A percentile compares a stretch with the other conserved stretches of the same genome.
phyloP scores from a whole-genome alignment of 2,329 filamentous ascomycete genomes.

The Triangularia verruculosa region DNA sequence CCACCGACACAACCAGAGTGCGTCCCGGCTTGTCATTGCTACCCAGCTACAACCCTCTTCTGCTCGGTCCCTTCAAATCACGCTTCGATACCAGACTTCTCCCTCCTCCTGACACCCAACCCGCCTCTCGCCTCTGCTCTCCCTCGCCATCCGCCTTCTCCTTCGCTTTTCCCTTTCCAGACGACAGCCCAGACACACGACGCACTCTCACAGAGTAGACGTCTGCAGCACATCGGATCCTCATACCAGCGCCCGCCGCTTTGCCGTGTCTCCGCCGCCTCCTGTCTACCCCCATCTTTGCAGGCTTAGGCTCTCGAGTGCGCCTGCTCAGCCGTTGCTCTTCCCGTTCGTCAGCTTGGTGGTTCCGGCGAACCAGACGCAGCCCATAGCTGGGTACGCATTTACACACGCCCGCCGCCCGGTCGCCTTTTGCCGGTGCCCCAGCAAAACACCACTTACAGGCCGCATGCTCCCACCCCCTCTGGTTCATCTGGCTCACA shows the following conservation, averaged over 20 bases:
- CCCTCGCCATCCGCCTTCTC: constrained; percentile 12
- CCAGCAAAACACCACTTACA: constrained; percentile 14
- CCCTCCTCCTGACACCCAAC: constrained; percentile 13
- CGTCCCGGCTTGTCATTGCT: constrained; percentile 14
- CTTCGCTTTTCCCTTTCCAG: constrained; percentile 6
- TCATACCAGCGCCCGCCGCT: constrained; percentile 7
- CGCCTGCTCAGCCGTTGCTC: constrained; percentile 15
- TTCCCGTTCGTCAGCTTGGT: constrained; percentile 1
- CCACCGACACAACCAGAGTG: constrained; percentile 11
- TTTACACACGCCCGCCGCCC: constrained; percentile 20
- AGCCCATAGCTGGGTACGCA: constrained; percentile 11
- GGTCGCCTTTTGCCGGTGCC: constrained; percentile 23
- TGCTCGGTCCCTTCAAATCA: constrained; percentile 18
- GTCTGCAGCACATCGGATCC: constrained; percentile 17
- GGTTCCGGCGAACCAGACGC: constrained; percentile 13
- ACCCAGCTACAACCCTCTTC: constrained; percentile 13
- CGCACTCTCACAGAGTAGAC: constrained; percentile 8
- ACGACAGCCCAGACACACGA: background rate
- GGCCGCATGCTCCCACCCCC: constrained; percentile 12
- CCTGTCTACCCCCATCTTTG: constrained; percentile 11
- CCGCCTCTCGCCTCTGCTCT: constrained; percentile 2
- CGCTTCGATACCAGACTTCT: constrained; percentile 13
- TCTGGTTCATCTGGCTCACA: constrained; percentile 11
- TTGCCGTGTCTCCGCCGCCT: constrained; percentile 13
- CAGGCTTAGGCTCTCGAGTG: constrained; percentile 9